Percentiles rank a stretch among this genome's conserved stretches.
phyloP scores from a whole-genome alignment of 2,329 filamentous ascomycete genomes.

The Sclerotiophoma versabilis region DNA sequence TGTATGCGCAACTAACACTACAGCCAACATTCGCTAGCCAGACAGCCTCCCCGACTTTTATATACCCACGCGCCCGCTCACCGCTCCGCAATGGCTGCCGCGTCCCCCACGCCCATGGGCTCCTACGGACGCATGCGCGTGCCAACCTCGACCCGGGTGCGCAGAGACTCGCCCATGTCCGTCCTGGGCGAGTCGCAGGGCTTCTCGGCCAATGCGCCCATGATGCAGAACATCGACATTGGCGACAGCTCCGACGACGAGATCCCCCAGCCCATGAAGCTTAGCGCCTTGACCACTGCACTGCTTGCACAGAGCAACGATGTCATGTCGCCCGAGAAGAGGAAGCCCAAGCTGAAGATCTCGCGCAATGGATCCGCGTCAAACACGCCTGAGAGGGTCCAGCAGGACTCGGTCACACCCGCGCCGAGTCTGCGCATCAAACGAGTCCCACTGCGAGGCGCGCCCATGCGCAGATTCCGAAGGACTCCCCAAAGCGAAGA shows the following conservation, averaged over 20 bases:
- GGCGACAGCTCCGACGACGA: constrained; percentile 96
- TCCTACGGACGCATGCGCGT: constrained; percentile 50
- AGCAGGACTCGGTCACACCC: constrained; percentile 49
- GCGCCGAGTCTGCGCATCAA: constrained; percentile 51
- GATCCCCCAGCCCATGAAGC: constrained; percentile 84
- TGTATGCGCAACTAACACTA: constrained; percentile 50
- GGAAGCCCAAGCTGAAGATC: constrained; percentile 49
- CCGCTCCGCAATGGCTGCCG: constrained; percentile 46
- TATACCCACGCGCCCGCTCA: constrained; percentile 29
- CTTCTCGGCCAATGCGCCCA: constrained; percentile 54
- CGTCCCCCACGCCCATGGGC: constrained; percentile 51
- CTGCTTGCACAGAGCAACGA: constrained; percentile 65
- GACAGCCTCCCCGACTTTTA: constrained; percentile 26
- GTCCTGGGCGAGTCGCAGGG: constrained; percentile 54
- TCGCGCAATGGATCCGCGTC: constrained; percentile 45
- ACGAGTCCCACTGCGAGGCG: constrained; percentile 48
- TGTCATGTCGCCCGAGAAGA: constrained; percentile 48
- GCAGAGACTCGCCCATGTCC: constrained; percentile 57
- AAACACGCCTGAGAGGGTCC: constrained; percentile 43
- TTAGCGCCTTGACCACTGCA: constrained; percentile 90
- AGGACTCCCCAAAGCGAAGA: constrained; percentile 51
- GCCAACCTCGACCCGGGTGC: constrained; percentile 43
- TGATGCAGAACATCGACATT: constrained; percentile 60
- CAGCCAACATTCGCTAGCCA: constrained; percentile 50
- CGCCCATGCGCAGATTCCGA: constrained; percentile 48